Conservation (phyloP, 2,329 filamentous ascomycete genomes). For the Anthostomella pinea region DNA sequence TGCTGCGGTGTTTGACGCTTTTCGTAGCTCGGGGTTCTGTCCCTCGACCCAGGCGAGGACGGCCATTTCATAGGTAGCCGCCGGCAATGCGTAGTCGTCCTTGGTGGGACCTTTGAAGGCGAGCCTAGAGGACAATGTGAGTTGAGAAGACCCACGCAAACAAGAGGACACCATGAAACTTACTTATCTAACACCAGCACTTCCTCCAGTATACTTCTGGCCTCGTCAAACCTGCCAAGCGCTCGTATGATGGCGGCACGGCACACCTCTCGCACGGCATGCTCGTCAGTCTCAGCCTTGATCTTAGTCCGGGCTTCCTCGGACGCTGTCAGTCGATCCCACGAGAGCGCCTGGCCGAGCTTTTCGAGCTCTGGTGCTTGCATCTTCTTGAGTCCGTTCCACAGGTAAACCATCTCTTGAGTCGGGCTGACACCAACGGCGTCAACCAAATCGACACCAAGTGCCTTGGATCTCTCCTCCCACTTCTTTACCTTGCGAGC, state of each 20-base stretch:
- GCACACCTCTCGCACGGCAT: constrained; percentile 64
- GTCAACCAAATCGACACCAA: constrained; percentile 69
- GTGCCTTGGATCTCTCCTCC: constrained; percentile 70
- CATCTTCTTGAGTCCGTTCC: constrained; percentile 88
- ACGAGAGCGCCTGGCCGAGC: constrained; percentile 62
- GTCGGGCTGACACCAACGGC: constrained; percentile 77
- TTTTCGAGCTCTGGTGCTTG: constrained; percentile 58
- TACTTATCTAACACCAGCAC: constrained; percentile 65
- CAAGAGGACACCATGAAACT: constrained; percentile 20
- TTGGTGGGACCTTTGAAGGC: constrained; percentile 57
- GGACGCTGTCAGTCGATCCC: constrained; percentile 56
- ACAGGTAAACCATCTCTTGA: constrained; percentile 91
- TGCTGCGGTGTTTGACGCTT: constrained; percentile 15
- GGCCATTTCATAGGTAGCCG: constrained; percentile 82
- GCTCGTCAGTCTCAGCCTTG: constrained; percentile 55
- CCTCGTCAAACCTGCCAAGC: constrained; percentile 60
- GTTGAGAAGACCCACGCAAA: constrained; percentile 3
- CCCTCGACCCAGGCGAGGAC: constrained; percentile 76
- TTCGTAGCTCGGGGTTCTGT: constrained; percentile 37
- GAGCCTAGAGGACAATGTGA: constrained; percentile 34
- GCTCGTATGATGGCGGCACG: constrained; percentile 64
- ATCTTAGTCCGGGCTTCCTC: constrained; percentile 43
- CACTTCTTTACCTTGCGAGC: constrained; percentile 83
- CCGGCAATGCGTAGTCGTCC: constrained; percentile 70
- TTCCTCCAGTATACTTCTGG: constrained; percentile 61